Base-by-base conservation (phyloP, 2,329 filamentous ascomycete genomes). In the Paradendryphiella salina region DNA sequence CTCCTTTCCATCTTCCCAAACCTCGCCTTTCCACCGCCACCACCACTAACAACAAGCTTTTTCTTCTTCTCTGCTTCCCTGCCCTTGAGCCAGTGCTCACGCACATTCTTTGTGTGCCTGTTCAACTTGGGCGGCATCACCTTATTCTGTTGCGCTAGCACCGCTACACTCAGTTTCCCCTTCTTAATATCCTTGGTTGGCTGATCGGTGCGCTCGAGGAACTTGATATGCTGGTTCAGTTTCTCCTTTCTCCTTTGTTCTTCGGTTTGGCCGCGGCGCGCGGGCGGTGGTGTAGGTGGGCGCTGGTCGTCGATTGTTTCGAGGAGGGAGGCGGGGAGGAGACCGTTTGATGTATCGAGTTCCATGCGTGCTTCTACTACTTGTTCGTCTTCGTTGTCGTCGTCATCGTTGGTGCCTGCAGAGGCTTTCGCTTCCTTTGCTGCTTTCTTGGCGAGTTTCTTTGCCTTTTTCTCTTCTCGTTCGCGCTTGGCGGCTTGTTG, bases 241-340 rank as follows among this genome's bases (percentile, higher is more conserved):
- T 79, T 80, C 57, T 75, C 76, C 5, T 74, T 69, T 31, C 66
- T 64, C 32, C 76, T 70, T 13, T 72, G 65, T 42, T 66, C 64
- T 1, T 55, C 61, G 0, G 57, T 58, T 20, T 61, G 61, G 15
- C 59, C 61, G 7, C 51, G 36, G 2, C 60, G 39, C 8, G 56
- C 50, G 3, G 67, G 66, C 1, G 77, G 76, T 4, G 76, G 77
- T 1, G 76, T 79, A 2, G 76, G 76, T 4, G 77, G 75, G 18
- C 77, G 72, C 8, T 65, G 63, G 23, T 73, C 69, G 17, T 77
- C 77, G 20, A 76, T 75, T 11, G 75, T 73, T 42, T 77, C 77
- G 40, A 82, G 66, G 34, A 82, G 76, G 18, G 79, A 77, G 43
- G 77, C 75, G 4, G 80, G 80, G 28, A 82, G 76, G 17, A 82